Evolutionary conservation across 768 basidiomycete species (phyloP).

Genomic region (Boletellus emodensis): DNA sequence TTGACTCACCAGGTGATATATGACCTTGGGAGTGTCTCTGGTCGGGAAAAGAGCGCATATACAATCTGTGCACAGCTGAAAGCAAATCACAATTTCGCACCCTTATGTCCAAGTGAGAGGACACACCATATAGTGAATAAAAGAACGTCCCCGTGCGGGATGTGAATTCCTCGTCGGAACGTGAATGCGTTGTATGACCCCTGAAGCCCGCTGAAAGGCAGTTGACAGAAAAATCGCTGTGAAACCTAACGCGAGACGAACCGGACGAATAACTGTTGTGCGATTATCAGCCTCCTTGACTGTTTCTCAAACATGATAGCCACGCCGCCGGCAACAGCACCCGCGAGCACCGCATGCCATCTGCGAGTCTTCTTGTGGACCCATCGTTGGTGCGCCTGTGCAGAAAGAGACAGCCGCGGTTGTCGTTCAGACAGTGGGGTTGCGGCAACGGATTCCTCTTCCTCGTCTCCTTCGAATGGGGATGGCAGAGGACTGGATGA

Average conservation of each 20-base stretch:
- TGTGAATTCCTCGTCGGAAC: conserved; percentile 54
- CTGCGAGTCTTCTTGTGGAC: conserved; percentile 61
- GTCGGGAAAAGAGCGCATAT: conserved; percentile 71
- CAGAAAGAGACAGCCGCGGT: conserved; percentile 57
- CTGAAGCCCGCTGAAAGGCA: conserved; percentile 67
- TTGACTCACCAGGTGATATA: conserved; percentile 65
- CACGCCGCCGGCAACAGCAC: conserved; percentile 66
- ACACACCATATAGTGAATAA: conserved; percentile 73
- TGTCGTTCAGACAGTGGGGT: conserved; percentile 29
- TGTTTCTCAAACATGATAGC: conserved; percentile 77
- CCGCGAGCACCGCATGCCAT: conserved; percentile 82
- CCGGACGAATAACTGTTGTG: conserved; percentile 90
- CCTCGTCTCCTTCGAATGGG: conserved; percentile 32
- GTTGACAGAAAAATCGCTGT: background rate
- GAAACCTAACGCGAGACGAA: background rate
- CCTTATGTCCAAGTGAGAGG: background rate
- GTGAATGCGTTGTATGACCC: conserved; percentile 83
- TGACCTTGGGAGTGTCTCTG: conserved; percentile 78
- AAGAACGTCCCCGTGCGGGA: conserved; percentile 82
- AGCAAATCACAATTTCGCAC: background rate
- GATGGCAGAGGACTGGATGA: conserved; percentile 18
- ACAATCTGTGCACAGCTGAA: conserved; percentile 80
- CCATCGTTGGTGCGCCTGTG: conserved; percentile 59
- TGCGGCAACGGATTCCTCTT: conserved; percentile 11
- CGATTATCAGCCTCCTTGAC: conserved; percentile 60